These are phyloP conservation scores for Xylariomycetidae sp. DNA, from an alignment of 2,329 filamentous ascomycete genomes.

Conservation along the genomic window DNA sequence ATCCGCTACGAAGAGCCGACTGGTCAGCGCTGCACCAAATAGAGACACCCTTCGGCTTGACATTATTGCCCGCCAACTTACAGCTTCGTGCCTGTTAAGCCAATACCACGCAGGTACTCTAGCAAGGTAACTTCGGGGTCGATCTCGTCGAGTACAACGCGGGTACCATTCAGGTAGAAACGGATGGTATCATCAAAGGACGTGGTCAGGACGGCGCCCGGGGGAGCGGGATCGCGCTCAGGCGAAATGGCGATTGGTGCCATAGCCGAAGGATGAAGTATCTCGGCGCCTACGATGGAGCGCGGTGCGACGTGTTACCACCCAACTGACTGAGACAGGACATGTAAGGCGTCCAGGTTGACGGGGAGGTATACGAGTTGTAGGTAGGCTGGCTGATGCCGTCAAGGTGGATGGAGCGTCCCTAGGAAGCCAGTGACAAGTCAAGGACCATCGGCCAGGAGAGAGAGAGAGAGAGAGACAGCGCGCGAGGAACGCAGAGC, in stretches of 20 bases:
- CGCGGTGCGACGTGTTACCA: no score
- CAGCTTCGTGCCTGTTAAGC: slow-evolving; percentile 90
- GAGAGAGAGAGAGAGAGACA: no score
- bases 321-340: no score
- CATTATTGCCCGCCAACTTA: slow-evolving; percentile 26
- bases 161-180: slow-evolving; percentile 94
- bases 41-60: background rate
- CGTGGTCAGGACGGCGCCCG: slow-evolving; percentile 56
- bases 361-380: no score
- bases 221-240: slow-evolving; percentile 30
- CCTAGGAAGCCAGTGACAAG: no score
- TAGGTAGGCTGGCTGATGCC: no score
- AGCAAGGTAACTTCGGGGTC: slow-evolving; percentile 89
- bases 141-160: slow-evolving; percentile 75
- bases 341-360: no score
- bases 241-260: slow-evolving; percentile 51
- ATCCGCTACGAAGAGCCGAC: slow-evolving; percentile 51
- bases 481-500: no score
- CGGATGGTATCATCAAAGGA: slow-evolving; percentile 79
- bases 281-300: no score
- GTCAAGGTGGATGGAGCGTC: no score
- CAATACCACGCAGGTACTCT: slow-evolving; percentile 88
- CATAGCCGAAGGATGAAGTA: slow-evolving; percentile 42
- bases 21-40: slow-evolving; percentile 3
- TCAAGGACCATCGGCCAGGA: no score